These are phyloP conservation scores for Medicago lupulina DNA, from an alignment of 306 rosid genomes.

Conservation along the genomic window DNA sequence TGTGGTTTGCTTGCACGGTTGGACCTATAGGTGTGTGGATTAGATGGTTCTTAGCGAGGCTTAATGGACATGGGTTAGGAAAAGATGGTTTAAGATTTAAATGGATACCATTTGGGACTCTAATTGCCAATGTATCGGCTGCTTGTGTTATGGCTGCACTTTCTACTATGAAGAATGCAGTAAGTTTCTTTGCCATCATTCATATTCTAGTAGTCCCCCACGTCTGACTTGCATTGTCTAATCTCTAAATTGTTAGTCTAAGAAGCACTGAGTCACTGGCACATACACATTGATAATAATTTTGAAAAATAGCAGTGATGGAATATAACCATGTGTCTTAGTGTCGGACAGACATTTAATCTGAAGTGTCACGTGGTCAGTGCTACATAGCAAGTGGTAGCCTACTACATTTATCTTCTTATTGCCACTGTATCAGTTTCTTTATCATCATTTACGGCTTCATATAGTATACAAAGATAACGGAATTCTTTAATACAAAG, in stretches of 20 bases:
- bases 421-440: neutral
- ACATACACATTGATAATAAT: neutral
- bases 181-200: constrained; percentile 42
- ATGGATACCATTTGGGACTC: constrained; percentile 91
- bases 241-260: neutral
- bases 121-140: constrained; percentile 84
- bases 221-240: constrained; percentile 10
- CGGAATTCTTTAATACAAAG: neutral
- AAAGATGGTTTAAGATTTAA: constrained; percentile 48
- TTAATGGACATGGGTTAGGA: constrained; percentile 84
- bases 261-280: neutral
- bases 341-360: neutral
- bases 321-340: neutral
- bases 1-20: constrained; percentile 85
- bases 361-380: neutral
- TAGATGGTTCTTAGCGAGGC: constrained; percentile 90
- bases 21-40: constrained; percentile 91
- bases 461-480: neutral
- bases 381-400: neutral
- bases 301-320: neutral
- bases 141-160: constrained; percentile 86
- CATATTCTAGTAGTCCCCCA: neutral
- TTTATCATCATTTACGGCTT: neutral
- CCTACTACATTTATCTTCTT: neutral
- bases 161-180: constrained; percentile 59